Conservation (phyloP, 371 early-diverging fungal species). For the Mucor ambiguus region DNA sequence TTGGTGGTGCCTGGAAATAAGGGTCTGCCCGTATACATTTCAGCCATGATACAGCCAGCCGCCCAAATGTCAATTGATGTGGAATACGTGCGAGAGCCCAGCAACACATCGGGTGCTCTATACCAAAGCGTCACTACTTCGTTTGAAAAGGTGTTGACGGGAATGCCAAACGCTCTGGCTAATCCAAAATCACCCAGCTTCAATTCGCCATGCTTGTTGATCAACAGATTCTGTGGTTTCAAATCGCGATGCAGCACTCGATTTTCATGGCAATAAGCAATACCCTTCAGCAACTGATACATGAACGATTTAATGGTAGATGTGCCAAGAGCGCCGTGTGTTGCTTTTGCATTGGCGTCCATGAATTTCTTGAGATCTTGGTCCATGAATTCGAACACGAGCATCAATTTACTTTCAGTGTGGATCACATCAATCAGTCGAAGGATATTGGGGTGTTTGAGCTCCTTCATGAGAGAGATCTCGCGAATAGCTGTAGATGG, state of each 20-base stretch:
- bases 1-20: conserved; percentile 95
- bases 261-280: conserved; percentile 94
- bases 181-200: conserved; percentile 96
- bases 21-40: conserved; percentile 91
- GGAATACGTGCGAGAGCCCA: conserved; percentile 94
- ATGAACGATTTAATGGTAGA: conserved; percentile 76
- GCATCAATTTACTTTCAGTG: conserved; percentile 94
- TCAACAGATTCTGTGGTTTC: conserved; percentile 95
- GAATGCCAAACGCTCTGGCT: conserved; percentile 95
- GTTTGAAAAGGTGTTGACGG: conserved; percentile 95
- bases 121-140: conserved; percentile 98
- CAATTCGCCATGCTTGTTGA: conserved; percentile 83
- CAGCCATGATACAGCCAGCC: conserved; percentile 97
- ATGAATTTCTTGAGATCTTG: conserved; percentile 97
- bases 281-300: conserved; percentile 86
- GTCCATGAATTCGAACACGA: conserved; percentile 99
- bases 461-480: conserved; percentile 93
- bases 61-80: conserved; percentile 99
- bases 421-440: conserved; percentile 97
- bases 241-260: conserved; percentile 96
- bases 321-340: conserved; percentile 70
- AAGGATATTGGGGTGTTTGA: conserved; percentile 89
- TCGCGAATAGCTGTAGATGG: conserved; percentile 97
- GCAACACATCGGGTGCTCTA: conserved; percentile 96
- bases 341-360: conserved; percentile 70